Percentiles rank a stretch among this genome's conserved stretches.
phyloP scores from a whole-genome alignment of 257 asterid genomes.

The Petunia axillaris region DNA sequence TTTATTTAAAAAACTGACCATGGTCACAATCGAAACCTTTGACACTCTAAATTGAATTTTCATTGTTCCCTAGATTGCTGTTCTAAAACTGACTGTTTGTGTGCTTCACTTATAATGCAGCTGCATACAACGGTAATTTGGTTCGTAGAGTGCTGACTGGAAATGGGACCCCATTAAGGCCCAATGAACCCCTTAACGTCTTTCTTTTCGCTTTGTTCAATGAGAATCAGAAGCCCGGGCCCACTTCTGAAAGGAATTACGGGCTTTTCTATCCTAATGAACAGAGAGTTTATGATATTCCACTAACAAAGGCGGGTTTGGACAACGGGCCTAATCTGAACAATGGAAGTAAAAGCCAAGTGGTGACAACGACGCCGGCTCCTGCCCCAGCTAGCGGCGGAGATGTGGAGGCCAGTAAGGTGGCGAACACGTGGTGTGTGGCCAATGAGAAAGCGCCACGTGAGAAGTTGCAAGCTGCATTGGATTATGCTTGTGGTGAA shows the following conservation, averaged over 20 bases:
- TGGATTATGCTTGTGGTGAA: slow-evolving; percentile 80
- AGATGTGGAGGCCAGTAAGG: slow-evolving; percentile 26
- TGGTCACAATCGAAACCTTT: no score
- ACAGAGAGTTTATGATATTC: slow-evolving; percentile 61
- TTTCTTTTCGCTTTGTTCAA: slow-evolving; percentile 81
- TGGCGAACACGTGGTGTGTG: slow-evolving; percentile 82
- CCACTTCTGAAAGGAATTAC: slow-evolving; percentile 70
- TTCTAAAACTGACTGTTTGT: no score
- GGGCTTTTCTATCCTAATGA: slow-evolving; percentile 74
- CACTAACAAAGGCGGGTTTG: slow-evolving; percentile 42
- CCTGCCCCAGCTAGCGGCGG: slow-evolving; percentile 30
- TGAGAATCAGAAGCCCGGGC: slow-evolving; percentile 77
- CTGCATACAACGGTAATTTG: slow-evolving; percentile 79
- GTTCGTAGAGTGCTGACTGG: slow-evolving; percentile 66
- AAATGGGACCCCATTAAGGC: slow-evolving; percentile 75
- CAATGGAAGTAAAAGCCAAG: slow-evolving; percentile 44
- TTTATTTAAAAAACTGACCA: no score
- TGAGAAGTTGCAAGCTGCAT: slow-evolving; percentile 53
- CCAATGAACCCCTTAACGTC: slow-evolving; percentile 64
- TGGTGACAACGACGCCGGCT: slow-evolving; percentile 28
- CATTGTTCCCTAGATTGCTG: no score
- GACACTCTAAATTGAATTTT: no score
- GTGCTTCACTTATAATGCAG: slow-evolving; percentile 40
- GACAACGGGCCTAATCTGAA: slow-evolving; percentile 16
- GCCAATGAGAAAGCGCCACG: slow-evolving; percentile 55